Percentiles rank a stretch among this genome's conserved stretches.
Conservation (phyloP, 2,329 filamentous ascomycete species). For the Dryadomyces quercus-mongolicae region DNA sequence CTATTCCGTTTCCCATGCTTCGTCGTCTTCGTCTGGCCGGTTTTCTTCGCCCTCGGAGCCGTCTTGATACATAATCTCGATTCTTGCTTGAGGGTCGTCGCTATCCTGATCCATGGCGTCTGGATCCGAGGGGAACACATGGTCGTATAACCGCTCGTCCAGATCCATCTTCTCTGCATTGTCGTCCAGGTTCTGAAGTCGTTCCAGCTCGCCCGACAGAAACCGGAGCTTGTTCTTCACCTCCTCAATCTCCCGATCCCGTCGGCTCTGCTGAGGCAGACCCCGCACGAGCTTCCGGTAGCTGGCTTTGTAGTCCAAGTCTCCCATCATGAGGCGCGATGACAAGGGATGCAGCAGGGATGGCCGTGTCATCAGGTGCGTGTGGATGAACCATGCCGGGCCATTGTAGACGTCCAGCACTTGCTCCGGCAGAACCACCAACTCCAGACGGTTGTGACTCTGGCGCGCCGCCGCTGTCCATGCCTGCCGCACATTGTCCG, state of each 20-base stretch:
- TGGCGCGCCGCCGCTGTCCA: slow-evolving; percentile 4
- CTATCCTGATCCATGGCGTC: background rate
- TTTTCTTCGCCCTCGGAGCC: background rate
- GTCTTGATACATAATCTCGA: slow-evolving; percentile 1
- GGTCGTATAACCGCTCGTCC: background rate
- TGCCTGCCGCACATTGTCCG: slow-evolving; percentile 1
- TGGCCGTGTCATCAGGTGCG: background rate
- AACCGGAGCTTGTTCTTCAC: background rate
- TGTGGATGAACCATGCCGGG: background rate
- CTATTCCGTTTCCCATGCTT: slow-evolving; percentile 6
- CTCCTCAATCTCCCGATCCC: background rate
- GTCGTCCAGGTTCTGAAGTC: background rate
- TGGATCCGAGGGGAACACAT: background rate
- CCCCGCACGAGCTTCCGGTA: background rate
- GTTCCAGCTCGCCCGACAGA: background rate
- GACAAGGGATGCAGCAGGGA: background rate
- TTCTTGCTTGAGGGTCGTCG: background rate
- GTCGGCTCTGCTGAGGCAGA: background rate
- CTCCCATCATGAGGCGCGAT: background rate
- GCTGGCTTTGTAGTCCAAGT: background rate
- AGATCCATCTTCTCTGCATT: background rate
- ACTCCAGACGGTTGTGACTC: background rate
- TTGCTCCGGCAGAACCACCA: background rate
- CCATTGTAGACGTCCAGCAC: background rate
- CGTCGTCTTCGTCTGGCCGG: background rate